Evolutionary conservation across 331 rosid species (phyloP), one percentile per base, ranked within the genome.

Genomic region (Stylosanthes scabra): DNA sequence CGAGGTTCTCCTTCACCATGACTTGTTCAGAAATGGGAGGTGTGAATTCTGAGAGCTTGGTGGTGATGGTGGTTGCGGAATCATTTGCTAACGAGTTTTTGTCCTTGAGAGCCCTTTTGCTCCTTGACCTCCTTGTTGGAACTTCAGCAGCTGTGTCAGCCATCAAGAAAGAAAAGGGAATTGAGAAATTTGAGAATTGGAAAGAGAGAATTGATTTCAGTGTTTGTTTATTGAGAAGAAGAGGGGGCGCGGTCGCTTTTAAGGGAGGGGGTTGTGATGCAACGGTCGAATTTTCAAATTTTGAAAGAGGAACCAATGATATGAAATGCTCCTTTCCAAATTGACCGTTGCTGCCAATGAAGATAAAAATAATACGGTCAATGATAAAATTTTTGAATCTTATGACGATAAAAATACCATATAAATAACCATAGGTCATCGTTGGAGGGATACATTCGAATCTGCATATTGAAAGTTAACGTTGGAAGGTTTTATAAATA

Each of bases 71-170:
- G 74, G 80, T 65, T 78, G 66, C 80, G 66, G 80, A 66, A 42
- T 78, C 87, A 0, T 63, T 78, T 0, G 76, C 56, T 0, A 89
- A 73, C 9, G 85, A 28, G 71, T 77, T 85, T 82, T 87, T 91
- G 56, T 88, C 93, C 84, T 88, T 90, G 71, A 91, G 86, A 0
- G 89, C 90, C 77, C 55, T 87, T 63, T 91, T 73, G 76, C 58
- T 42, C 66, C 88, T 87, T 3, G 83, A 34, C 84, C 79, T 90
- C 91, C 57, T 90, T 1, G 88, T 42, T 27, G 84, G 80, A 8
- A 76, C 41, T 57, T 66, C 75, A 3, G 77, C 71, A 15, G 63
- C 65, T 7, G 59, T 58, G 42, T 85, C 90, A 5, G 89, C 97
- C 97, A 94, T 94, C 54, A 49, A 34, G 49, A 16, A 25, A 20